Conservation (phyloP, 306 rosid species). For the Luffa aegyptiaca region DNA sequence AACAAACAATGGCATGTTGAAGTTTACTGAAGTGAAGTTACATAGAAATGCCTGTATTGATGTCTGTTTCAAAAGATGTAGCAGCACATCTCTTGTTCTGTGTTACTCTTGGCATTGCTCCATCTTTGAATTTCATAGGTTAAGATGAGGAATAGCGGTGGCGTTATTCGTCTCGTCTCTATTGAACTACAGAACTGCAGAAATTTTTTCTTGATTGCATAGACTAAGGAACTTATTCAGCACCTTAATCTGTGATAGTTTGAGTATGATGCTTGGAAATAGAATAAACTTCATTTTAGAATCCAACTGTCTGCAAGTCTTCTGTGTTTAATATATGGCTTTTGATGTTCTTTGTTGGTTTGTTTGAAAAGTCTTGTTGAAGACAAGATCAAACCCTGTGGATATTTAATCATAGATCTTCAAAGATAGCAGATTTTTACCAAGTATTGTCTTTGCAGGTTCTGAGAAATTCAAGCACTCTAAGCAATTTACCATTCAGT, state of each 20-base stretch:
- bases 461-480: not conserved
- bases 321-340: not conserved
- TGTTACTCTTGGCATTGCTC: not conserved
- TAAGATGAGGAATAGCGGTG: not conserved
- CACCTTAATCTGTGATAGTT: not conserved
- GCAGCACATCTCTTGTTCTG: not conserved
- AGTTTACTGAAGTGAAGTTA: conserved; percentile 57
- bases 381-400: no score
- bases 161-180: not conserved
- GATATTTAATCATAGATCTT: not conserved
- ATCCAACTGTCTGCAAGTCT: not conserved
- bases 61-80: not conserved
- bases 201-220: not conserved
- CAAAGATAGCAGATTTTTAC: not conserved
- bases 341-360: not conserved
- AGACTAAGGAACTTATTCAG: not conserved
- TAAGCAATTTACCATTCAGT: not conserved
- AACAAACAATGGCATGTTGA: conserved; percentile 99
- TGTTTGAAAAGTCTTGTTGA: not conserved
- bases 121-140: not conserved
- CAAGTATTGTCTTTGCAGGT: not conserved
- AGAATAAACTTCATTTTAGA: not conserved
- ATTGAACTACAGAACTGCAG: not conserved
- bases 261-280: not conserved
- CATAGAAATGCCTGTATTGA: not conserved